Percentiles rank a stretch among this genome's conserved stretches.
Evolutionary conservation across 148 eudicot genomes (phyloP).

Genomic region (Talinum fruticosum): DNA sequence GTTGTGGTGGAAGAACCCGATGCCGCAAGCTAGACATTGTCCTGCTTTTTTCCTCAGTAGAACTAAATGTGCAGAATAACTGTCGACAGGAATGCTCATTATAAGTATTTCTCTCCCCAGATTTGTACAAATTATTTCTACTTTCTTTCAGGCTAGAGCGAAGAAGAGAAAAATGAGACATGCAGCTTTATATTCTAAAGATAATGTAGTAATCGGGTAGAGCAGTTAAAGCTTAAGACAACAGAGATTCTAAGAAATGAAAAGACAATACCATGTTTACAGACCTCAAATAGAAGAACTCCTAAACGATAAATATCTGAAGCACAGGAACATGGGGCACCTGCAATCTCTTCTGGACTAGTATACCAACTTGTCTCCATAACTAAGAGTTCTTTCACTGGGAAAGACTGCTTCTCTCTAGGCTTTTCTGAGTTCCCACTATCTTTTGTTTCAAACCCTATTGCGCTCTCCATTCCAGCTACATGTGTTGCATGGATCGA

Average conservation of each 20-base stretch:
- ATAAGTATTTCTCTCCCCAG: constrained; percentile 14
- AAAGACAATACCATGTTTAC: constrained; percentile 31
- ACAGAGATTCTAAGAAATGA: constrained; percentile 11
- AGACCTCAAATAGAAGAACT: constrained; percentile 94
- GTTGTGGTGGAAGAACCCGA: constrained; percentile 92
- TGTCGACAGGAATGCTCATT: constrained; percentile 33
- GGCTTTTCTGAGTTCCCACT: constrained; percentile 34
- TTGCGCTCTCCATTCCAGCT: constrained; percentile 27
- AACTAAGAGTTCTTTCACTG: constrained; percentile 72
- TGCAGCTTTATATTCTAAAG: not conserved
- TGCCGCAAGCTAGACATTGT: constrained; percentile 88
- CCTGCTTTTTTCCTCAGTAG: constrained; percentile 77
- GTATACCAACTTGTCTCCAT: constrained; percentile 94
- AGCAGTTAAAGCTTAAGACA: constrained; percentile 20
- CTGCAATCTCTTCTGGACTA: constrained; percentile 82
- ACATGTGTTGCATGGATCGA: constrained; percentile 26
- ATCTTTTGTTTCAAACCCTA: constrained; percentile 26
- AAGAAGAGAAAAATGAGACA: not conserved
- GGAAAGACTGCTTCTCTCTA: constrained; percentile 65
- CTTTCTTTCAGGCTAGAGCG: not conserved
- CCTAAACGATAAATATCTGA: constrained; percentile 90
- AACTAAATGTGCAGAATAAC: constrained; percentile 79
- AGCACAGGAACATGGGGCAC: constrained; percentile 76
- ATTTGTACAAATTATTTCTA: not conserved
- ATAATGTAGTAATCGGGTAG: not conserved